Conservation (phyloP, 2,329 filamentous ascomycete species). For the Botrytis sinoallii region DNA sequence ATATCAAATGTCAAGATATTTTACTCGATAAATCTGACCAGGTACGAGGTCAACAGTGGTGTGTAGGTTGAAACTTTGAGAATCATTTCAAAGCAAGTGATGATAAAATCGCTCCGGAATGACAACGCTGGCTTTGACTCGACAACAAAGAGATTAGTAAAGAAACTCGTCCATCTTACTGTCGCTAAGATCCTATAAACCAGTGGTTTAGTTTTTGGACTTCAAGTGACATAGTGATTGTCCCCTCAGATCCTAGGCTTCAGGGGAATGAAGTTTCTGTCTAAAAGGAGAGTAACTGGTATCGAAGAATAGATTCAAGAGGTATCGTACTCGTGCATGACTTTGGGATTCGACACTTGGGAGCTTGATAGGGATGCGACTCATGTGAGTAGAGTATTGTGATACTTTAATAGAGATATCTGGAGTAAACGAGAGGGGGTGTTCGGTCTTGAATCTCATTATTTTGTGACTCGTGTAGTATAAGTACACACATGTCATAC, state of each 20-base stretch:
- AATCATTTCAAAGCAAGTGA: fast-evolving
- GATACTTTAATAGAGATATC: neutral
- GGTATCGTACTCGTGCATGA: neutral
- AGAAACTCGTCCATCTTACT: neutral
- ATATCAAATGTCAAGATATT: neutral
- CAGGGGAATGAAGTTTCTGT: neutral
- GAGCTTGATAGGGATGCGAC: neutral
- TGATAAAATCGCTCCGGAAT: neutral
- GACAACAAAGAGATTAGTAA: neutral
- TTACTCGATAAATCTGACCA: neutral
- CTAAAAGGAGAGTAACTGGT: neutral
- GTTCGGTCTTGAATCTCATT: too few species aligned
- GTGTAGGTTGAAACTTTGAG: fast-evolving
- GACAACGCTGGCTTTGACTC: neutral
- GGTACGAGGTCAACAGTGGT: fast-evolving
- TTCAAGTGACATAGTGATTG: fast-evolving
- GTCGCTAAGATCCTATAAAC: neutral
- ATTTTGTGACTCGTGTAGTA: too few species aligned
- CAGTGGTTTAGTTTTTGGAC: neutral
- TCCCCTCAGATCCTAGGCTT: too few species aligned
- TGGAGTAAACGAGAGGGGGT: neutral
- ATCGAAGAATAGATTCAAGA: neutral
- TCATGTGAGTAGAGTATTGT: neutral
- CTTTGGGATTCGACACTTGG: neutral
- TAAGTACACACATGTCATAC: too few species aligned